These are phyloP conservation scores for Cucumis melo DNA, from an alignment of 306 rosid genomes.

Conservation along the genomic window DNA sequence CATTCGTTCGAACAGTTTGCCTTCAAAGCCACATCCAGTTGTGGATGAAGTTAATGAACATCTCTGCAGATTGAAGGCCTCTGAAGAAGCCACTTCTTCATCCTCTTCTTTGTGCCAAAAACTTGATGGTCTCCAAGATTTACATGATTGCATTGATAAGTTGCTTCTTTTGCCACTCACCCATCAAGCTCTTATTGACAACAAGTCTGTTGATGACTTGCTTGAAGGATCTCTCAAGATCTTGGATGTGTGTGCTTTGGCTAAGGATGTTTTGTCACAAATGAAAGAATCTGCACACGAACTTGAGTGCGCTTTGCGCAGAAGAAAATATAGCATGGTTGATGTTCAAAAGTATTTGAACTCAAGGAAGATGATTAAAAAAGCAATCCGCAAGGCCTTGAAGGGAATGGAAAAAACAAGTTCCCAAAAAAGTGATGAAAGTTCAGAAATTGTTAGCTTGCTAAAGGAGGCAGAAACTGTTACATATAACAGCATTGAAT, in stretches of 20 bases:
- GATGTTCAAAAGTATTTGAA: conserved; percentile 2
- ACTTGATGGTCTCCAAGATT: conserved; percentile 13
- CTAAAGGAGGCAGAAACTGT: conserved; percentile 8
- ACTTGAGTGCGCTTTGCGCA: neutral
- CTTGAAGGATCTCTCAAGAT: conserved; percentile 14
- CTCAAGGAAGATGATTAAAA: conserved; percentile 10
- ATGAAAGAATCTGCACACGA: conserved; percentile 12
- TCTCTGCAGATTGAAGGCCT: conserved; percentile 5
- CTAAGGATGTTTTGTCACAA: conserved; percentile 8
- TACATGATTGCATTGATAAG: conserved; percentile 11
- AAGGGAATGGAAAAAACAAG: conserved; percentile 3
- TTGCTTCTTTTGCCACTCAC: conserved; percentile 11
- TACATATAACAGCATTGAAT: neutral
- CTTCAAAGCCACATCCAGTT: conserved; percentile 15
- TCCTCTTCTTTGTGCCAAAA: conserved; percentile 8
- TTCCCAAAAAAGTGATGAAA: conserved; percentile 1
- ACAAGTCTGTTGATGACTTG: conserved; percentile 5
- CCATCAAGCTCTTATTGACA: conserved; percentile 6
- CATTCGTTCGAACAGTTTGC: conserved; percentile 15
- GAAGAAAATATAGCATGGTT: conserved; percentile 3
- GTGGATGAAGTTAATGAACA: conserved; percentile 10
- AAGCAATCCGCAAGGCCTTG: conserved; percentile 13
- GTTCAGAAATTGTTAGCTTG: neutral
- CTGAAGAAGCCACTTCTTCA: conserved; percentile 4
- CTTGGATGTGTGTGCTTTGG: conserved; percentile 10